Evolutionary conservation across 192 early-diverging fungal genomes (phyloP), one percentile per base, ranked within the genome.

Genomic region (Coemansia sp.): DNA sequence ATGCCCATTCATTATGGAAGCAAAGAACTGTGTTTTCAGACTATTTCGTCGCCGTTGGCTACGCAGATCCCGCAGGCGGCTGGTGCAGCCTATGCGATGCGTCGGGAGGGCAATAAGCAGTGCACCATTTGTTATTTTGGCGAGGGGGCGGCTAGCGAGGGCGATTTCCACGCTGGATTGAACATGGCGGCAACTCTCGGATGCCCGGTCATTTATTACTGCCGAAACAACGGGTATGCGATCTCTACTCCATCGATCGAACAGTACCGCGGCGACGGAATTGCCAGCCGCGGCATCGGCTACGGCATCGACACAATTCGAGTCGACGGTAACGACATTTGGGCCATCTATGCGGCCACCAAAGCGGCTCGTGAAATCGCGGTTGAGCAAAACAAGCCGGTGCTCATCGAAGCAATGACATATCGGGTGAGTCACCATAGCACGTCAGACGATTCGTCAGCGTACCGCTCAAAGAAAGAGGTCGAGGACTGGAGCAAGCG

Each of bases 1-100:
- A 99, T 99, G 97, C 97, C 97, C 25, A 88, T 99, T 35, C 97
- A 99, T 76, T 99, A 97, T 70, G 94, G 94, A 5, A 87, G 87
- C 32, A 87, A 86, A 63, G 87, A 86, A 45, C 82, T 88, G 35
- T 88, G 94, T 62, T 96, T 98, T 74, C 95, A 97, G 79, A 96
- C 95, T 6, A 98, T 98, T 51, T 97, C 95, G 15, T 97, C 95
- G 9, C 94, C 96, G 23, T 79, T 99, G 56, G 95, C 90, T 32
- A 97, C 97, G 10, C 97, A 99, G 77, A 86, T 99, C 56, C 97
- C 97, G n/a, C 97, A 99, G 78, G 97, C 97, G 14, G 83, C 93
- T 2, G 97, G 97, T 25, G 87, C 95, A 10, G 97, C 92, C 8
- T 99, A 97, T 72, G 95, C 94, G 0, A 83, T 97, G 70, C 97